Base-by-base conservation (phyloP, 1,284 basidiomycete species). In the Singerocomus inundabilis region DNA sequence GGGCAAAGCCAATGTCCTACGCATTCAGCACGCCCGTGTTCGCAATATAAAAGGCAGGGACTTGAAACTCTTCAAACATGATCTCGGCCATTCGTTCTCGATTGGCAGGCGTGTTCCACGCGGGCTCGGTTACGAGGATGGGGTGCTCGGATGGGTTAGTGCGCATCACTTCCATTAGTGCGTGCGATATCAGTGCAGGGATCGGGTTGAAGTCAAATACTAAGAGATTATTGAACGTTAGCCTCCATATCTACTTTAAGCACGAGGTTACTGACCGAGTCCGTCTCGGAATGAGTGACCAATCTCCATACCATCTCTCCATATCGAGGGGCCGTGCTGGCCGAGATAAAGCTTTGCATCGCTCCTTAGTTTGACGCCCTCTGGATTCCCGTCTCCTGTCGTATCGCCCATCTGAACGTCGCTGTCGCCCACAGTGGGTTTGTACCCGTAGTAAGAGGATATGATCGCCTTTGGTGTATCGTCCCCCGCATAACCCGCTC, bases 401-500 rank as follows among this genome's bases (percentile, higher is more conserved):
- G 48, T 66, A 36, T 84, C 83, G 8, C 62, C 66, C 85, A 85
- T 87, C 31, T 73, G 53, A 9, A 85, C 73, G 61, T 90, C 82
- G 37, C 63, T 65, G 47, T 79, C 76, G 3, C 64, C 56, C 10
- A 69, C 48, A 60, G 62, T 70, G 55, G 67, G 79, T 60, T 62
- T 79, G 70, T 87, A 95, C 24, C 93, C 95, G 70, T 93, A 98
- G 48, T 84, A 81, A 1, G 94, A 91, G 1, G 97, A 91, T 53
- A 97, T 82, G 54, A 98, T 84, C 25, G 90, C 87, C 70, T 94
- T 93, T 28, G 97, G 97, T 13, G 91, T 84, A 66, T 99, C 97
- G 70, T 99, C 96, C 44, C 97, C 97, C 15, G 97, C 96, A 69
- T 96, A 97, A 41, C 97, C 97, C 21, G 92, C 93, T 63, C 96